Base-by-base conservation (phyloP, 108 stramenopile genomes). In the Fragilaria radians region DNA sequence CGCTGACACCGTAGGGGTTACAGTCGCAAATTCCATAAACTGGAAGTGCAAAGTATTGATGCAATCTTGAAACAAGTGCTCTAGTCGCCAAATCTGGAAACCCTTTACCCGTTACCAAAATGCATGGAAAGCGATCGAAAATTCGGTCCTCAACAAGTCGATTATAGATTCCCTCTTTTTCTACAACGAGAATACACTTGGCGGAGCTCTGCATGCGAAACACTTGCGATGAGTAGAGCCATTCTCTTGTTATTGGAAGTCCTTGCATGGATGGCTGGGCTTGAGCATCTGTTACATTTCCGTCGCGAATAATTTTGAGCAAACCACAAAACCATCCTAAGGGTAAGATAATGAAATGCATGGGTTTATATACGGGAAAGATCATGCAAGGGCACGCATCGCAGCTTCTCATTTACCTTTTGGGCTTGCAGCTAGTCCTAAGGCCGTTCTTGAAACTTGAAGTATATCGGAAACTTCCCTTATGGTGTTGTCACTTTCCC, bases 91-190 rank as follows among this genome's bases (percentile, higher is more conserved):
- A 65, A 66, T 95, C 94, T 5, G 97, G 97, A 77, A 94, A 93
- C 4, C 97, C 97, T 58, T 96, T 96, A 45, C 94, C 97, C 17
- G 95, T 96, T 34, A 98, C 86, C 28, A 98, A 66, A 47, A 98
- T 94, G 74, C 96, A 97, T 14, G 95, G 93, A 64, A 78, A 78
- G 32, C 65, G 67, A 61, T 95, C 80, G 73, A 88, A 97, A 65
- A 97, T 88, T 51, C 91, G 74, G 71, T 97, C 96, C 65, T 96
- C 89, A 4, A 88, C 76, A 42, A 98, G 73, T 21, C 97, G 86
- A 60, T 79, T 96, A 77, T 95, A 98, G 17, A 96, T 82, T 9
- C 96, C 97, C 64, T 98, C 97, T 63, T 98, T 98, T 70, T 98
- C 97, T 51, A 98, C 85, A 42, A 98, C 85, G 7, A 98, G 69